Evolutionary conservation across 352 stramenopile species (phyloP).

Genomic region (Pythium rishiriense): DNA sequence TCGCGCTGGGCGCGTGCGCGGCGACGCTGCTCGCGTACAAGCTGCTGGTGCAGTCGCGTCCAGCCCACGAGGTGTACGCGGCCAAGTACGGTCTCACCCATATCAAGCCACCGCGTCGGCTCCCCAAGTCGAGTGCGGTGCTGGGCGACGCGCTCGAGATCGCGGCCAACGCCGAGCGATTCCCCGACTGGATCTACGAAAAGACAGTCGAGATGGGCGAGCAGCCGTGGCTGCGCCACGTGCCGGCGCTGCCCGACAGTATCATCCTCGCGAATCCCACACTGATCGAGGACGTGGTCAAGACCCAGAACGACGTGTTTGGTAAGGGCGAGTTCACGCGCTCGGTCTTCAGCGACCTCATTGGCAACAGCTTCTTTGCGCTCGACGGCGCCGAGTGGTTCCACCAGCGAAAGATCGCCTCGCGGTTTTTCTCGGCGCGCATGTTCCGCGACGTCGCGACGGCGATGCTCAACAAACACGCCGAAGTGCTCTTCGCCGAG

Average conservation of each 20-base stretch:
- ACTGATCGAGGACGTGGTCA: conserved; percentile 23
- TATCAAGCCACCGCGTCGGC: conserved; percentile 8
- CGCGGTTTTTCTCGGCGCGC: conserved; percentile 19
- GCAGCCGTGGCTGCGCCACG: conserved; percentile 9
- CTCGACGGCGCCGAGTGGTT: conserved; percentile 23
- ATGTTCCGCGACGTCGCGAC: conserved; percentile 16
- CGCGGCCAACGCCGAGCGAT: conserved; percentile 11
- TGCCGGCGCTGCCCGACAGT: conserved; percentile 13
- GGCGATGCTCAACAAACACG: conserved; percentile 18
- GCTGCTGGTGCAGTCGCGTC: conserved; percentile 3
- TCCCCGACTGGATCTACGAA: conserved; percentile 26
- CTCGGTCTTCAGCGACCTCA: conserved; percentile 16
- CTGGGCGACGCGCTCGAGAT: conserved; percentile 14
- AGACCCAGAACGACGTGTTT: conserved; percentile 25
- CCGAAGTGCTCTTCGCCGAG: background rate
- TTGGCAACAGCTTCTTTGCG: conserved; percentile 23
- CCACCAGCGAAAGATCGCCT: conserved; percentile 23
- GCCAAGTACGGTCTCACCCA: conserved; percentile 5
- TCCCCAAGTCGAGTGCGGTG: background rate
- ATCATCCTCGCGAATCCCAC: conserved; percentile 13
- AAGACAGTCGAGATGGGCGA: conserved; percentile 4
- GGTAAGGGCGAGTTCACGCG: conserved; percentile 17
- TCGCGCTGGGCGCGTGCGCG: conserved; percentile 5
- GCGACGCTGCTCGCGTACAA: conserved; percentile 18
- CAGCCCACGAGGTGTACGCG: conserved; percentile 13